Conservation (phyloP, 306 rosid species). For the Abrus pulchellus region DNA sequence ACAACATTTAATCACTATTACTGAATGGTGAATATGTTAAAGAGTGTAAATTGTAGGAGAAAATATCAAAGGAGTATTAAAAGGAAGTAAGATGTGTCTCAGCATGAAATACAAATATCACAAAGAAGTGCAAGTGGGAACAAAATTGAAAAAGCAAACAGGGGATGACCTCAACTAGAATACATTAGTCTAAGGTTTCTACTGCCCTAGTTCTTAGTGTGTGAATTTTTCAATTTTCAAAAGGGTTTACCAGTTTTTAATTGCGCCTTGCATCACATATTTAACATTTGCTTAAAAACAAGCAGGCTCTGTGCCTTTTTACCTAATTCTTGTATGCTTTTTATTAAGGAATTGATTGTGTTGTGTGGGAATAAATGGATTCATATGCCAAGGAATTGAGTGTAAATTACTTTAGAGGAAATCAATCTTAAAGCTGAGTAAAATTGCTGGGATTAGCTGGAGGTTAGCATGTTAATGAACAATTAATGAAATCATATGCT, state of each 20-base stretch:
- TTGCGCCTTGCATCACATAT: conserved; percentile 12
- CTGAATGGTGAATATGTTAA: background rate
- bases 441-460: too few species aligned
- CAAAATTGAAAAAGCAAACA: conserved; percentile 15
- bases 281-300: background rate
- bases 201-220: background rate
- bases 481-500: too few species aligned
- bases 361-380: too few species aligned
- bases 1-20: conserved; percentile 24
- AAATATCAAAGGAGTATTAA: conserved; percentile 8
- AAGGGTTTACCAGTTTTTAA: background rate
- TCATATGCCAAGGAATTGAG: too few species aligned
- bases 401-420: too few species aligned
- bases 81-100: conserved; percentile 19
- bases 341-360: too few species aligned
- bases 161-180: background rate
- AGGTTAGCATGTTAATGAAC: too few species aligned
- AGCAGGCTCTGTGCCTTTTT: background rate
- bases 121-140: conserved; percentile 3
- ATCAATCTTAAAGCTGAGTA: too few species aligned
- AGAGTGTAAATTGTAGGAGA: background rate
- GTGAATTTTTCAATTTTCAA: background rate
- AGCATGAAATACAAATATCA: conserved; percentile 27
- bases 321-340: too few species aligned
- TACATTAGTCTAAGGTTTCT: conserved; percentile 1